Conservation (phyloP, 768 basidiomycete species). For the Clathrus columnatus region DNA sequence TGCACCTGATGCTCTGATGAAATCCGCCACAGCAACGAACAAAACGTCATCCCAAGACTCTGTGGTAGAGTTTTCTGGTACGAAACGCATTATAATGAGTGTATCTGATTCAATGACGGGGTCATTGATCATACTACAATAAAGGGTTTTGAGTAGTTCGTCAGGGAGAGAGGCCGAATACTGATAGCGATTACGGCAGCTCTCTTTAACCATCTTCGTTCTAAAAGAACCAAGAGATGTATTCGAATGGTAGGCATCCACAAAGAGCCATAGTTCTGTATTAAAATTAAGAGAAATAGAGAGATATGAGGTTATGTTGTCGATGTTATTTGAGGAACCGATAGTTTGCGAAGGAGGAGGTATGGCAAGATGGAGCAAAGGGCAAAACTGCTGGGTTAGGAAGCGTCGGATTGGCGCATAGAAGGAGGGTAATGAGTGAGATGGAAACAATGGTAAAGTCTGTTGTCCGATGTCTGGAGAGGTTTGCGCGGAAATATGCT, state of each 20-base stretch:
- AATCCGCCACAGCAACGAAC: neutral
- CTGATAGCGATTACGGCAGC: neutral
- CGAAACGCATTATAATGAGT: neutral
- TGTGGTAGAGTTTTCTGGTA: neutral
- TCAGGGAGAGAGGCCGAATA: conserved; percentile 2
- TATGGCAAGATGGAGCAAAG: neutral
- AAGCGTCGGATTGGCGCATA: neutral
- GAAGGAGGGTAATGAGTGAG: neutral
- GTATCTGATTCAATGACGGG: neutral
- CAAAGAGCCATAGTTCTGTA: neutral
- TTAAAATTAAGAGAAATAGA: neutral
- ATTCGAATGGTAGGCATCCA: neutral
- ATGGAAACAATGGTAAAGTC: neutral
- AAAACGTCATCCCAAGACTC: neutral
- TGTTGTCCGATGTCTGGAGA: neutral
- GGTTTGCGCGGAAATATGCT: conserved; percentile 4
- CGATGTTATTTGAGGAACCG: neutral
- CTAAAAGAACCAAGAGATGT: neutral
- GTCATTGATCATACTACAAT: neutral
- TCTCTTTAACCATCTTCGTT: neutral
- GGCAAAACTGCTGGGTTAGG: neutral
- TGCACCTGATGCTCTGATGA: neutral
- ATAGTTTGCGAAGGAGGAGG: neutral
- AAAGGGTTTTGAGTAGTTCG: neutral
- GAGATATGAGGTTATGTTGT: neutral